phyloP scores from a whole-genome alignment of 2,329 filamentous ascomycete genomes.

The Penicillium sp. region DNA sequence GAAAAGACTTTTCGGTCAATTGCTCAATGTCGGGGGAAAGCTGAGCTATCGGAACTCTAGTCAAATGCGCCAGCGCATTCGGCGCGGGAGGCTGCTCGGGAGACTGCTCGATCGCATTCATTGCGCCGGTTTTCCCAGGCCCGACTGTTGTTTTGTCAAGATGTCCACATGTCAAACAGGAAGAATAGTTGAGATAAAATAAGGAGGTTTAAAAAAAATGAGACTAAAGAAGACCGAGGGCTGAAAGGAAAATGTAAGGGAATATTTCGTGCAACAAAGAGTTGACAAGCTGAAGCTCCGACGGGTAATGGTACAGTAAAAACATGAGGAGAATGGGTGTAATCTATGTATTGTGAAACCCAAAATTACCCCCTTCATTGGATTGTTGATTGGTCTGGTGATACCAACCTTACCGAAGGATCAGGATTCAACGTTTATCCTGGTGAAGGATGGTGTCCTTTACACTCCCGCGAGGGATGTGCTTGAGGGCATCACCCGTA shows the following conservation, averaged over 20 bases:
- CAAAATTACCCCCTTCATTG: background rate
- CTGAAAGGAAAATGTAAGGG: background rate
- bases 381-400: background rate
- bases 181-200: background rate
- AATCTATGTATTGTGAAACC: background rate
- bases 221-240: background rate
- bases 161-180: slow-evolving; percentile 1
- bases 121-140: slow-evolving; percentile 19
- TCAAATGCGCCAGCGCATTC: slow-evolving; percentile 25
- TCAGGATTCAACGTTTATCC: no score
- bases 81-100: slow-evolving; percentile 25
- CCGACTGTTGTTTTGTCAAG: slow-evolving; percentile 6
- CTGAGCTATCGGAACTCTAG: slow-evolving; percentile 41
- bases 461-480: no score
- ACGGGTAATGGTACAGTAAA: slow-evolving; percentile 1
- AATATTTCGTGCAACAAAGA: slow-evolving; percentile 3
- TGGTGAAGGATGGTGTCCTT: no score
- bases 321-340: background rate
- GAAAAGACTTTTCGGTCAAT: slow-evolving; percentile 46
- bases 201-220: background rate
- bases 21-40: slow-evolving; percentile 39
- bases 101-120: slow-evolving; percentile 31
- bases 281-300: background rate
- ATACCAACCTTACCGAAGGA: no score
- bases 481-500: no score